Evolutionary conservation across 2,329 filamentous ascomycete species (phyloP).

Genomic region (Phoma sp.): DNA sequence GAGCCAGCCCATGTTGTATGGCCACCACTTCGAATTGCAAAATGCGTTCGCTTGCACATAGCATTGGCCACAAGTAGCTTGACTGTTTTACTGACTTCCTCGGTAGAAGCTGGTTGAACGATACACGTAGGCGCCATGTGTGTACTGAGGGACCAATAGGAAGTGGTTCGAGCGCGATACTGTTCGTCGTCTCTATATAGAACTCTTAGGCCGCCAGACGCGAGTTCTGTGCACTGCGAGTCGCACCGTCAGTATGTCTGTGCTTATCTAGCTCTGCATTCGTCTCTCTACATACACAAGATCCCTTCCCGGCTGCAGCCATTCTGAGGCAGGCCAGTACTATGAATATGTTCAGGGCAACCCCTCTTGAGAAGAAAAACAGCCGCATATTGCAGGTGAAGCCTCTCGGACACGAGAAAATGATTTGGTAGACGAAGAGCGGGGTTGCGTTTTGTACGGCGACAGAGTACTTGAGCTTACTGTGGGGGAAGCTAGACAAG

Average conservation of each 20-base stretch:
- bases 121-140: slow-evolving; percentile 39
- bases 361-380: no score
- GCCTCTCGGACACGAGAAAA: no score
- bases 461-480: no score
- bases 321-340: no score
- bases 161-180: slow-evolving; percentile 24
- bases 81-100: slow-evolving; percentile 30
- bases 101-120: slow-evolving; percentile 34
- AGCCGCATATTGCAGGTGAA: no score
- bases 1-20: slow-evolving; percentile 34
- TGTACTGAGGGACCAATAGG: slow-evolving; percentile 36
- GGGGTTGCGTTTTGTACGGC: no score
- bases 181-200: slow-evolving; percentile 13
- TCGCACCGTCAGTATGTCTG: neutral
- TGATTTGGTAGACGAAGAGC: no score
- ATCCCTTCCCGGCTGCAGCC: neutral
- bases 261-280: neutral
- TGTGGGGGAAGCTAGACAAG: no score
- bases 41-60: slow-evolving; percentile 11
- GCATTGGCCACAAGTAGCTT: slow-evolving; percentile 15
- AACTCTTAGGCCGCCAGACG: slow-evolving; percentile 22
- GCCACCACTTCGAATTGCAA: slow-evolving; percentile 41
- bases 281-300: neutral
- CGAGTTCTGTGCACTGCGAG: slow-evolving; percentile 25
- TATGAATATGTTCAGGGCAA: no score